phyloP scores from a whole-genome alignment of 768 basidiomycete species.

The Lentinula guzmanii region DNA sequence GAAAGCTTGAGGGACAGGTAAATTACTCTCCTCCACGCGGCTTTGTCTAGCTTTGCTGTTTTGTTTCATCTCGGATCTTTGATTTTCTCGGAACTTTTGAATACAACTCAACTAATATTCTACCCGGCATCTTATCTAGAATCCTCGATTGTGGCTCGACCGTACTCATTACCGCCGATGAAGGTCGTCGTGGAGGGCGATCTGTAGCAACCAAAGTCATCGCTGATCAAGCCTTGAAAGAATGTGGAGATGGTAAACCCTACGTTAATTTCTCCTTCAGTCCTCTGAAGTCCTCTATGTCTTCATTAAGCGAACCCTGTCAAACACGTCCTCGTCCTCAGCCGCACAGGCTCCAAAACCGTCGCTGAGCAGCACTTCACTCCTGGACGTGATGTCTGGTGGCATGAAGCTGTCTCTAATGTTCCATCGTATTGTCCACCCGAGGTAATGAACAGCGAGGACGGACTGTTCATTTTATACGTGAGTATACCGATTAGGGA shows the following conservation, averaged over 20 bases:
- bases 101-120: background rate
- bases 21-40: background rate
- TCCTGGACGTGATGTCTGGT: conserved; percentile 93
- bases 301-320: conserved; percentile 31
- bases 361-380: background rate
- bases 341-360: conserved; percentile 79
- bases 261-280: background rate
- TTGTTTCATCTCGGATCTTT: background rate
- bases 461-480: conserved; percentile 98
- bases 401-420: conserved; percentile 86
- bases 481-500: conserved; percentile 41
- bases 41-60: background rate
- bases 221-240: conserved; percentile 85
- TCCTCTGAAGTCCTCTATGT: background rate
- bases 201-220: conserved; percentile 91
- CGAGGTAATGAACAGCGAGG: conserved; percentile 86
- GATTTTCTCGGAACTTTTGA: background rate
- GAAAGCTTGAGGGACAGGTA: conserved; percentile 82
- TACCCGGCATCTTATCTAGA: conserved; percentile 20
- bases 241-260: conserved; percentile 44
- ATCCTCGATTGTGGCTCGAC: conserved; percentile 82
- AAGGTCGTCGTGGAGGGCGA: conserved; percentile 92
- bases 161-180: conserved; percentile 94
- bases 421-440: conserved; percentile 87
- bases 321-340: conserved; percentile 86